phyloP scores from a whole-genome alignment of 768 basidiomycete genomes.

The Trametes cingulata region DNA sequence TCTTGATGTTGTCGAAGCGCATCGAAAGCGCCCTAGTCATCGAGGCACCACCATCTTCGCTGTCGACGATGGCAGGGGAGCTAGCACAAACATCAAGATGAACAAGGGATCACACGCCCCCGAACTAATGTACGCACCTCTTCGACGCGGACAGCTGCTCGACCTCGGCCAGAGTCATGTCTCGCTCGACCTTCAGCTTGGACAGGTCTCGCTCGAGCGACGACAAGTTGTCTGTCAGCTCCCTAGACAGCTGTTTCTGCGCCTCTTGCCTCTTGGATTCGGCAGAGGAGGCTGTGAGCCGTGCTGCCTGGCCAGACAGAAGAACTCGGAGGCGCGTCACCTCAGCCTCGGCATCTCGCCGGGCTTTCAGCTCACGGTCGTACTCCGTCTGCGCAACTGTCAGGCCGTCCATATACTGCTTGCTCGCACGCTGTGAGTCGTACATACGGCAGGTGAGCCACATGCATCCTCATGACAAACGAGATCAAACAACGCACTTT shows the following conservation, averaged over 20 bases:
- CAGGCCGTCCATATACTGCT: slow-evolving; percentile 89
- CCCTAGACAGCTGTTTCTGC: slow-evolving; percentile 75
- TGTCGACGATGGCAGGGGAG: slow-evolving; percentile 16
- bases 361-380: slow-evolving; percentile 83
- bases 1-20: slow-evolving; percentile 85
- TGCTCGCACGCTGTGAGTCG: slow-evolving; percentile 73
- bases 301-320: slow-evolving; percentile 86
- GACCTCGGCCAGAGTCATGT: slow-evolving; percentile 90
- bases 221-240: slow-evolving; percentile 73
- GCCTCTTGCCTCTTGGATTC: slow-evolving; percentile 75
- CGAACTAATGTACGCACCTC: slow-evolving; percentile 48
- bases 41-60: slow-evolving; percentile 27
- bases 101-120: background rate
- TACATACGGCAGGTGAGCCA: background rate
- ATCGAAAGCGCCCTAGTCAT: slow-evolving; percentile 71
- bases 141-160: slow-evolving; percentile 82
- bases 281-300: slow-evolving; percentile 81
- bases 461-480: background rate
- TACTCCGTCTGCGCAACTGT: slow-evolving; percentile 94
- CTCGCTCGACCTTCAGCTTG: slow-evolving; percentile 84
- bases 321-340: slow-evolving; percentile 82
- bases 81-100: slow-evolving; percentile 17
- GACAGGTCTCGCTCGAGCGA: slow-evolving; percentile 85
- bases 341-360: slow-evolving; percentile 91
- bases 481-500: slow-evolving; percentile 60